These are phyloP conservation scores for Talaromyces sp. DNA, from an alignment of 2,329 filamentous ascomycete species.

Conservation along the genomic window DNA sequence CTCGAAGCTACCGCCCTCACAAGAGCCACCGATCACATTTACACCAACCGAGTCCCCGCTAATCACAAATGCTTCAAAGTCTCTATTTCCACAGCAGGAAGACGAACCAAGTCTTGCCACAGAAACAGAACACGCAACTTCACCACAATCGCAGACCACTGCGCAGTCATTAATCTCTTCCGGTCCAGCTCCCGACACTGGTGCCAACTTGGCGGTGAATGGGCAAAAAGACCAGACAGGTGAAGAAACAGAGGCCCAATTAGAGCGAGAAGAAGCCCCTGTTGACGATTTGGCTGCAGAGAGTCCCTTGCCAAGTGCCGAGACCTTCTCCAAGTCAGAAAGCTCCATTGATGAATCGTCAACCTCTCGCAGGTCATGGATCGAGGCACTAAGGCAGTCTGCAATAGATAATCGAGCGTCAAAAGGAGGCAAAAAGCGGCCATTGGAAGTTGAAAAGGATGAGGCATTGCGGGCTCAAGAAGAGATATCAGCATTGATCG, in stretches of 20 bases:
- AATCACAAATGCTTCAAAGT: background rate
- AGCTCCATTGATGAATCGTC: background rate
- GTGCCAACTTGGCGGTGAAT: background rate
- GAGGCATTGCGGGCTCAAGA: slow-evolving; percentile 11
- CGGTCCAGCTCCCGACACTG: background rate
- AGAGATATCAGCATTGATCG: slow-evolving; percentile 13
- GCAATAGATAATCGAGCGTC: slow-evolving; percentile 22
- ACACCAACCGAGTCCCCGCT: background rate
- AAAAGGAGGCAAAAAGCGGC: slow-evolving; percentile 26
- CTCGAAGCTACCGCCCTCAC: background rate
- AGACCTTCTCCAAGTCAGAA: background rate
- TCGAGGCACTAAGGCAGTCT: slow-evolving; percentile 19
- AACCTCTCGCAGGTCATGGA: slow-evolving; percentile 14
- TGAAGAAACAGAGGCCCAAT: background rate
- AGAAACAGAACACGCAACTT: background rate
- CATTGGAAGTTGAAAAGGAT: slow-evolving; percentile 19
- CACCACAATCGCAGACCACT: background rate
- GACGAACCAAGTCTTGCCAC: background rate
- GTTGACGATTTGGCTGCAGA: background rate
- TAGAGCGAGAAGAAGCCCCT: background rate
- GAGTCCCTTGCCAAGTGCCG: background rate
- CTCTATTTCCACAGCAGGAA: background rate
- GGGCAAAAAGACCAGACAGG: background rate
- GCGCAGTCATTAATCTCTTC: background rate
- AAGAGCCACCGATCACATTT: background rate